Conservation (phyloP, 202 grass and related monocot genomes). For the Dendrocalamus latiflorus region DNA sequence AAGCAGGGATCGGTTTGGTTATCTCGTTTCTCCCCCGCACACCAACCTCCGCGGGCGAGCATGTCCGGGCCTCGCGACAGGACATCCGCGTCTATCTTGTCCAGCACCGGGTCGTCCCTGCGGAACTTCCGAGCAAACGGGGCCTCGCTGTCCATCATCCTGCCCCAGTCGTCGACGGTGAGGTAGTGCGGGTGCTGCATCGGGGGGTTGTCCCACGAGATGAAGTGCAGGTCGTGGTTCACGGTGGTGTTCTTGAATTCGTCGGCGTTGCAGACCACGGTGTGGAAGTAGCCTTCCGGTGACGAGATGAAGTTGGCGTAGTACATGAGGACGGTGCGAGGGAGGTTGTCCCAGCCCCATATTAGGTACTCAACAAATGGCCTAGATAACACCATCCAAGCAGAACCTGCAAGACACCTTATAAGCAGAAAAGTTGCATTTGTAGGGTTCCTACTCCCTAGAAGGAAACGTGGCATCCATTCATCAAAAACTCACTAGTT, state of each 20-base stretch:
- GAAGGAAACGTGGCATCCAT: background rate
- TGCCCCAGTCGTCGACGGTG: slow-evolving; percentile 46
- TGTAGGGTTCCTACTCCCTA: background rate
- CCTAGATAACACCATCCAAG: slow-evolving; percentile 75
- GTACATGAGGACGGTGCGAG: slow-evolving; percentile 79
- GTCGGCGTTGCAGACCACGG: slow-evolving; percentile 69
- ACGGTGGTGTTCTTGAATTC: slow-evolving; percentile 77
- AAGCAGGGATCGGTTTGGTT: slow-evolving; percentile 51
- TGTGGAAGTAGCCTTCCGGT: slow-evolving; percentile 89
- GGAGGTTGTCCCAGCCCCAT: slow-evolving; percentile 93
- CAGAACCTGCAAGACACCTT: slow-evolving; percentile 57
- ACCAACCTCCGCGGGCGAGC: slow-evolving; percentile 69
- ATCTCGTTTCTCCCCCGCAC: background rate
- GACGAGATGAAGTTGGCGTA: slow-evolving; percentile 91
- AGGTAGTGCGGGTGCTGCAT: slow-evolving; percentile 87
- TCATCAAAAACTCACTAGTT: background rate
- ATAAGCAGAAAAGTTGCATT: too few relatives aligned
- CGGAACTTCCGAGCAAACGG: slow-evolving; percentile 84
- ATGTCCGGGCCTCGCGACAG: slow-evolving; percentile 24
- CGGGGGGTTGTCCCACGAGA: slow-evolving; percentile 86
- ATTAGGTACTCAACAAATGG: slow-evolving; percentile 83
- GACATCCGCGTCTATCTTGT: slow-evolving; percentile 64
- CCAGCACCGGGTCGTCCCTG: slow-evolving; percentile 52
- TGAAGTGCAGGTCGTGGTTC: slow-evolving; percentile 79
- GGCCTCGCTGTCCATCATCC: slow-evolving; percentile 56